These are phyloP conservation scores for Phialophora chinensis DNA, from an alignment of 2,329 filamentous ascomycete species.

Conservation along the genomic window DNA sequence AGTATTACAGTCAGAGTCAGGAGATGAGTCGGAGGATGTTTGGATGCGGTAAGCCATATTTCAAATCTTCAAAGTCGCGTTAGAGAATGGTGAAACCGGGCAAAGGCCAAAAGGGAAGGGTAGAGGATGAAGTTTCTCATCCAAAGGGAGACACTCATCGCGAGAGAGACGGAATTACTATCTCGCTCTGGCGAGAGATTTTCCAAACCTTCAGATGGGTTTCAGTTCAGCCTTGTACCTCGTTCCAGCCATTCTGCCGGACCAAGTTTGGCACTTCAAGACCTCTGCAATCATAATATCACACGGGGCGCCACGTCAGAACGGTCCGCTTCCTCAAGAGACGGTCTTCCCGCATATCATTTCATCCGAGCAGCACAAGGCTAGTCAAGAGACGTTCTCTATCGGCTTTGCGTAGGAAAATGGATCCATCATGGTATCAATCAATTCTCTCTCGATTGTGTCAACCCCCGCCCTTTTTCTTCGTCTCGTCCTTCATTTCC, in stretches of 20 bases:
- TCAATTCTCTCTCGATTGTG: background rate
- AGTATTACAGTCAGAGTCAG: constrained; percentile 11
- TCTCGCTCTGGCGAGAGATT: background rate
- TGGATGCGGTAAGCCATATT: constrained; percentile 19
- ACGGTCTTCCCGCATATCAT: background rate
- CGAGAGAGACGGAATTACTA: background rate
- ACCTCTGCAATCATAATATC: background rate
- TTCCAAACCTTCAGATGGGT: background rate
- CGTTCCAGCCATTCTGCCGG: background rate
- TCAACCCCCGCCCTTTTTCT: constrained; percentile 64
- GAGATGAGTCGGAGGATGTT: constrained; percentile 9
- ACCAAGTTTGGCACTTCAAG: background rate
- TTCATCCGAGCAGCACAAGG: background rate
- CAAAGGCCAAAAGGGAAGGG: background rate
- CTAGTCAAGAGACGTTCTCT: background rate
- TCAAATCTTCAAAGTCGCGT: constrained; percentile 3
- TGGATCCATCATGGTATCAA: background rate
- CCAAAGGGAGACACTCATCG: background rate
- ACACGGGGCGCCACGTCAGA: background rate
- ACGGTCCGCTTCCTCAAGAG: background rate
- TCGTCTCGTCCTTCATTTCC: constrained; percentile 95
- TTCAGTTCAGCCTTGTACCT: background rate
- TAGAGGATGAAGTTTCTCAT: background rate
- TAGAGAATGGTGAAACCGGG: constrained; percentile 14
- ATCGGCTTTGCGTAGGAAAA: background rate